Conservation (phyloP, 2,329 filamentous ascomycete genomes). For the Colletotrichum spinosum region DNA sequence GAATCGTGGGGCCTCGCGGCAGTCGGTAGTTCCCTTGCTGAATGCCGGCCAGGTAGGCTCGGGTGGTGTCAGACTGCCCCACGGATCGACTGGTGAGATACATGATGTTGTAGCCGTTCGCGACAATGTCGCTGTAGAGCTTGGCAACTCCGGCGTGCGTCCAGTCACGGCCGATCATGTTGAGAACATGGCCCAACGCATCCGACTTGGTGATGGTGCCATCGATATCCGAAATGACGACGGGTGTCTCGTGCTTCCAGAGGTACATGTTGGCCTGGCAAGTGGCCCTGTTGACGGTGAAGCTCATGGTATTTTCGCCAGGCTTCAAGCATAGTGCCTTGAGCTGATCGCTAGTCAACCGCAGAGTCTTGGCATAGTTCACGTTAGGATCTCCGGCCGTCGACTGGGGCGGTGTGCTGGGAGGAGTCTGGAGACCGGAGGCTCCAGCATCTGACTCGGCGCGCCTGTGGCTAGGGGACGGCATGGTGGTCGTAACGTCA, state of each 20-base stretch:
- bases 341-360: slow-evolving; percentile 94
- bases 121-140: slow-evolving; percentile 93
- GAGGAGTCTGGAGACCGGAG: slow-evolving; percentile 70
- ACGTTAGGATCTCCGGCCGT: slow-evolving; percentile 76
- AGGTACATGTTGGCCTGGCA: slow-evolving; percentile 94
- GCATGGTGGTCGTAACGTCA: slow-evolving; percentile 63
- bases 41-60: slow-evolving; percentile 90
- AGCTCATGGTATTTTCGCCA: slow-evolving; percentile 94
- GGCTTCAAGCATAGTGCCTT: slow-evolving; percentile 84
- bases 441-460: slow-evolving; percentile 75
- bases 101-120: slow-evolving; percentile 98
- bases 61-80: slow-evolving; percentile 90
- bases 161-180: slow-evolving; percentile 98
- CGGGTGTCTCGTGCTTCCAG: slow-evolving; percentile 90
- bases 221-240: slow-evolving; percentile 98
- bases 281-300: slow-evolving; percentile 94
- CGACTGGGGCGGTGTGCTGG: slow-evolving; percentile 76
- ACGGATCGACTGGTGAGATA: slow-evolving; percentile 96
- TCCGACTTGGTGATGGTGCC: slow-evolving; percentile 99
- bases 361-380: slow-evolving; percentile 96
- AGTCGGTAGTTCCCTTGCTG: slow-evolving; percentile 87
- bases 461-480: slow-evolving; percentile 65
- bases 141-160: slow-evolving; percentile 97
- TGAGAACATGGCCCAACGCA: slow-evolving; percentile 91
- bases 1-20: slow-evolving; percentile 91